Percentiles rank a stretch among this genome's conserved stretches.
Conservation (phyloP, 306 rosid genomes). For the Fragaria nilgerrensis region DNA sequence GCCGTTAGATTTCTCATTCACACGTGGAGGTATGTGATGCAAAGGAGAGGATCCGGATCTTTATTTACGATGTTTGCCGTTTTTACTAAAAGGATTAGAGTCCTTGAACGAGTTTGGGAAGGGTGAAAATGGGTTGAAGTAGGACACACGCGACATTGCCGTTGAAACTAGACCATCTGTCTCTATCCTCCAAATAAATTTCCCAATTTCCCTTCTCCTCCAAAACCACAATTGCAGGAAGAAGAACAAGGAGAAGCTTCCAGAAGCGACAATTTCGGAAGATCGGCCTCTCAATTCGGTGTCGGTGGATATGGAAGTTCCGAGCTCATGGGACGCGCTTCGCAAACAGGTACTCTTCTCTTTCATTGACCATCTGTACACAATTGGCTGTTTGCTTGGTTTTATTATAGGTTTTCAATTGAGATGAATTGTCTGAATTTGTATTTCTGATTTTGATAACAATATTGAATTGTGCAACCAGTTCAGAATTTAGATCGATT, state of each 20-base stretch:
- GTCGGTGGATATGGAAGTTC: conserved; percentile 53
- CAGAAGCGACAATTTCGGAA: conserved; percentile 4
- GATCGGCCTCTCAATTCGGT: neutral
- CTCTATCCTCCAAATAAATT: conserved; percentile 52
- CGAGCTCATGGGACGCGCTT: conserved; percentile 93
- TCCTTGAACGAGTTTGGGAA: no score
- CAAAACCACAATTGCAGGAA: neutral
- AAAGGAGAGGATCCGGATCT: no score
- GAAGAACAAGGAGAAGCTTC: neutral
- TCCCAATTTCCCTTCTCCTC: neutral
- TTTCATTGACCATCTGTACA: neutral
- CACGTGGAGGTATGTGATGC: no score
- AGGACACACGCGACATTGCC: conserved; percentile 33
- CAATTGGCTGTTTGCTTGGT: neutral
- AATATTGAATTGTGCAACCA: neutral
- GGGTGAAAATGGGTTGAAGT: conserved; percentile 7
- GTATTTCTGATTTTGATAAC: neutral
- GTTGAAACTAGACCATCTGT: conserved; percentile 47
- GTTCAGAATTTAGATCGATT: no score
- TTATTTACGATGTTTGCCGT: no score
- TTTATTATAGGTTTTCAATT: neutral
- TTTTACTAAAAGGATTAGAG: no score
- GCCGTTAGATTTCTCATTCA: no score
- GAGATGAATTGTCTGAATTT: conserved; percentile 13
- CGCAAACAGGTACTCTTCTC: conserved; percentile 70